Evolutionary conservation across 257 asterid species (phyloP), one percentile per base, ranked within the genome.

Genomic region (Salvia miltiorrhiza): DNA sequence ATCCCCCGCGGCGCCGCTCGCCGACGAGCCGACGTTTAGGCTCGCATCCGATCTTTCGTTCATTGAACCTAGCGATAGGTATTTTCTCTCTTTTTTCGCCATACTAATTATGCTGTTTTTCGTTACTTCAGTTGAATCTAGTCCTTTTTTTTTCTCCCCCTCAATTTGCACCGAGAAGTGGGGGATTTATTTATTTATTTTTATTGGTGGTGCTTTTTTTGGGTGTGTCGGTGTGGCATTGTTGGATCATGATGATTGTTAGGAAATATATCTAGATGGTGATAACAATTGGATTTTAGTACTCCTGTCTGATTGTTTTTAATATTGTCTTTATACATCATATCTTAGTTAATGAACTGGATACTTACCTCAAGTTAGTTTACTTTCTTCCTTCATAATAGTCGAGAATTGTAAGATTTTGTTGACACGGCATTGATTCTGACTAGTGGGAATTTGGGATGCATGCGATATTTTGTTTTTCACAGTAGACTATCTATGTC

Each of bases 21-120:
- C 96, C 14, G 90, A 83, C 39, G 80, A 78, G 73, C 81, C 89
- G 40, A 87, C 95, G 23, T 94, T 94, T 81, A 88, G 75, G 81
- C 97, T 94, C 76, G 98, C 99, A 4, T 76, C 96, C 37, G 99
- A 91, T 82, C 61, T 94, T 39, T 81, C 90, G 21, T 94, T 94
- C 86, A 47, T 94, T 77, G 87, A 87, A 70, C 88, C 95, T 69
- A 86, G 98, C 78, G 96, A 94, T 50, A 90, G 92, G 96, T 93
- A 63, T 57, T 45, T 62, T n/a, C 43, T 24, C 3, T 12, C 61
- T 16, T 63, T 63, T 62, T 23, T 37, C 23, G 49, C 52, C 23
- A 33, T 8, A 7, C 26, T 37, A 3, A 20, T 17, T 57, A 24
- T 63, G 41, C 11, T 60, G 44, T 43, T 37, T 53, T 32, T 11